Evolutionary conservation across 345 rosid genomes (phyloP).

Genomic region (Heritiera littoralis): DNA sequence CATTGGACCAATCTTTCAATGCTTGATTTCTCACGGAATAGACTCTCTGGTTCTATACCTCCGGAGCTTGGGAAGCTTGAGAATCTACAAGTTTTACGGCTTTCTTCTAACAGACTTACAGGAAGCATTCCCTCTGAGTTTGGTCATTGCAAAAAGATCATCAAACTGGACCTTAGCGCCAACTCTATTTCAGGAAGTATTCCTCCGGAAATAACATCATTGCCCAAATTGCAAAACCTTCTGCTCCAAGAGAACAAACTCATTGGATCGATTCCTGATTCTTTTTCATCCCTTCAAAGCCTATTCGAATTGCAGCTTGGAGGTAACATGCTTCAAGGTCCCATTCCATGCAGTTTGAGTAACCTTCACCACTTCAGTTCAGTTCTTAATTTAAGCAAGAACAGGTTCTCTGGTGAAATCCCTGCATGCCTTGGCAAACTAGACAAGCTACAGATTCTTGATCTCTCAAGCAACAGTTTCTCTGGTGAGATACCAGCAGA

Average conservation of each 20-base stretch:
- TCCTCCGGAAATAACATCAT: constrained; percentile 34
- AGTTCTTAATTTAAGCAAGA: constrained; percentile 41
- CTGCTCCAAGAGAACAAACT: constrained; percentile 40
- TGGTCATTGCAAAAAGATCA: constrained; percentile 34
- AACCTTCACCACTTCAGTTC: constrained; percentile 38
- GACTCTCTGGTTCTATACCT: constrained; percentile 39
- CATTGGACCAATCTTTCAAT: constrained; percentile 36
- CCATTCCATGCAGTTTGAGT: constrained; percentile 42
- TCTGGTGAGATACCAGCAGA: constrained; percentile 34
- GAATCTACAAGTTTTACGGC: constrained; percentile 34
- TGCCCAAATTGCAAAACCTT: constrained; percentile 33
- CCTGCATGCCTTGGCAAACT: constrained; percentile 41
- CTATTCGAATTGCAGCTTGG: constrained; percentile 42
- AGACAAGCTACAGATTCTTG: constrained; percentile 39
- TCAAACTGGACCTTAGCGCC: constrained; percentile 36
- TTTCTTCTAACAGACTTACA: constrained; percentile 30
- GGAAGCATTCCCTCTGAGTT: constrained; percentile 40
- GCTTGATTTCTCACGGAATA: constrained; percentile 43
- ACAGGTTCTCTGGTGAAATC: constrained; percentile 38
- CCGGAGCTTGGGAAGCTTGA: constrained; percentile 36
- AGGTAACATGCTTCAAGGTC: constrained; percentile 37
- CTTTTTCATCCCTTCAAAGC: constrained; percentile 30
- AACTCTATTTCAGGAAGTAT: constrained; percentile 37
- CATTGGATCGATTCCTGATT: constrained; percentile 38
- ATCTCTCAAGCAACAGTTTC: constrained; percentile 43